phyloP scores from a whole-genome alignment of 1,284 basidiomycete genomes.

The Mrakiaceae sp. region DNA sequence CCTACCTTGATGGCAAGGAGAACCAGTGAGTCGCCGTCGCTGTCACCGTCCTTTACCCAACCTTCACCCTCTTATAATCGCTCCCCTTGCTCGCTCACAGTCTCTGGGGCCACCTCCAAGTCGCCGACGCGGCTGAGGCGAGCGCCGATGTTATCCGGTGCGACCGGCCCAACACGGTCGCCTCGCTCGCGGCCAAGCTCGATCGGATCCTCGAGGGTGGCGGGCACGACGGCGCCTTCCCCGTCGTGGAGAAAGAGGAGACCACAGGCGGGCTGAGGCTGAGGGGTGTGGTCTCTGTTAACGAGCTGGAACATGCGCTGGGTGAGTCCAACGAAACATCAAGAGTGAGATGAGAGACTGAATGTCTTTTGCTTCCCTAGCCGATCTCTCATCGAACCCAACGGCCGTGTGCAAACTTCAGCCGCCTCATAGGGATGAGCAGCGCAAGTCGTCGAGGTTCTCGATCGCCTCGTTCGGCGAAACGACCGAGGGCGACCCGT shows the following conservation, averaged over 20 bases:
- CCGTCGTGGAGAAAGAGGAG: slow-evolving; percentile 50
- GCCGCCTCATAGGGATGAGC: slow-evolving; percentile 9
- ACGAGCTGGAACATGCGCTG: slow-evolving; percentile 88
- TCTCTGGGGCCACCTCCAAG: slow-evolving; percentile 64
- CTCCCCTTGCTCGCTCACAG: neutral
- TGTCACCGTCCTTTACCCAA: neutral
- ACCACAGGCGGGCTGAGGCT: slow-evolving; percentile 46
- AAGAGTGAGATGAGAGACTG: slow-evolving; percentile 1
- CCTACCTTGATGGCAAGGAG: slow-evolving; percentile 81
- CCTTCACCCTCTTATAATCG: neutral
- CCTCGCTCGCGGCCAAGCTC: slow-evolving; percentile 55
- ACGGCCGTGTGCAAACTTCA: slow-evolving; percentile 57
- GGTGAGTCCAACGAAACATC: slow-evolving; percentile 41
- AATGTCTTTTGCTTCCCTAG: slow-evolving; percentile 36
- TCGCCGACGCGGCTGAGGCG: slow-evolving; percentile 58
- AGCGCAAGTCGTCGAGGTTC: slow-evolving; percentile 30
- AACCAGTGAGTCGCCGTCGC: slow-evolving; percentile 42
- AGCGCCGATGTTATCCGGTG: slow-evolving; percentile 55
- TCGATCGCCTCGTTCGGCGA: slow-evolving; percentile 47
- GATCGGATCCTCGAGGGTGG: slow-evolving; percentile 48
- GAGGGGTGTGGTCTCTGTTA: slow-evolving; percentile 85
- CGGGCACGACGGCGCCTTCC: slow-evolving; percentile 77
- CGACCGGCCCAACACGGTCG: slow-evolving; percentile 59
- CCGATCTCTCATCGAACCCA: slow-evolving; percentile 61
- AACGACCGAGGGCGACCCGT: slow-evolving; percentile 39